Conservation (phyloP, 805 yeast genomes). For the Candida vartiovaarae region DNA sequence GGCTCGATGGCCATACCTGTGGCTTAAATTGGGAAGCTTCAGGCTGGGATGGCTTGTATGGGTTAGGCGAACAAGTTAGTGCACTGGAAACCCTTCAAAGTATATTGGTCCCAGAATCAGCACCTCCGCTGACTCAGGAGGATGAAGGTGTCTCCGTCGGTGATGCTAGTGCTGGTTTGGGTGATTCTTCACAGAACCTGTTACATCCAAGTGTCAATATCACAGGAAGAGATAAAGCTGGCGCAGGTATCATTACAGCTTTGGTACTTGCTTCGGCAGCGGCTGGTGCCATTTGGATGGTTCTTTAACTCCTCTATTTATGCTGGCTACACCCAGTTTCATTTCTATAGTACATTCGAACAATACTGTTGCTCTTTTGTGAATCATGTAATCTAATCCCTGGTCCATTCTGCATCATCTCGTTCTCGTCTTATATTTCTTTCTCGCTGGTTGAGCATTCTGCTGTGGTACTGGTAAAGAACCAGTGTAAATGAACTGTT, state of each 20-base stretch:
- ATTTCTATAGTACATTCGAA: too few relatives aligned
- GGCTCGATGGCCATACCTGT: constrained; percentile 69
- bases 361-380: too few relatives aligned
- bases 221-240: constrained; percentile 61
- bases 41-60: constrained; percentile 61
- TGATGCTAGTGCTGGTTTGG: constrained; percentile 42
- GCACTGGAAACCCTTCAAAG: constrained; percentile 58
- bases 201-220: constrained; percentile 36
- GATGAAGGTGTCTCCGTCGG: constrained; percentile 49
- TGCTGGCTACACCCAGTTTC: too few relatives aligned
- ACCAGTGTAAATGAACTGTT: constrained; percentile 70
- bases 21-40: constrained; percentile 56
- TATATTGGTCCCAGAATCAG: constrained; percentile 34
- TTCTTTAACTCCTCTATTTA: constrained; percentile 26
- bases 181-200: constrained; percentile 29
- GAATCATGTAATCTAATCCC: too few relatives aligned
- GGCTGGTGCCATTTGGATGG: constrained; percentile 78
- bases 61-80: constrained; percentile 72
- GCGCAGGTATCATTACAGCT: constrained; percentile 84
- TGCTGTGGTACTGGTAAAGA: constrained; percentile 59
- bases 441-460: constrained; percentile 8
- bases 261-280: constrained; percentile 49
- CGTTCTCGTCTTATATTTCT: constrained; percentile 18
- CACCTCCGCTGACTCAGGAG: constrained; percentile 43
- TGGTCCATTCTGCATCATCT: constrained; percentile 1